phyloP scores from a whole-genome alignment of 139 green algal species.

The Coelastrella sp. region DNA sequence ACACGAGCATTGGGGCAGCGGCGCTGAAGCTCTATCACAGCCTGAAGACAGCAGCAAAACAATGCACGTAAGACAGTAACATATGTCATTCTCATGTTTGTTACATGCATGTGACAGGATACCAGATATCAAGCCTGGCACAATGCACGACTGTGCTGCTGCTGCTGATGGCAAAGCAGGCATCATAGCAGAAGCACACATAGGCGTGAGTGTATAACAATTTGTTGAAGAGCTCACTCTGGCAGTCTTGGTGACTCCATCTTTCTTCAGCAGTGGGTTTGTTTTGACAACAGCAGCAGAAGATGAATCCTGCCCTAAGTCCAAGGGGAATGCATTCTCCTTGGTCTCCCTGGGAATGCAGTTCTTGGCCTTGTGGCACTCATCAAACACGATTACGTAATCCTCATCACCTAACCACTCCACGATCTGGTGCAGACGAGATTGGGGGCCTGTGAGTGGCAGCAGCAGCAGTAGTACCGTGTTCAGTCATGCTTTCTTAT shows the following conservation, averaged over 20 bases:
- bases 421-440: constrained; percentile 75
- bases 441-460: constrained; percentile 50
- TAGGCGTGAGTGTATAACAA: neutral
- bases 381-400: constrained; percentile 73
- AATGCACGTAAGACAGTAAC: neutral
- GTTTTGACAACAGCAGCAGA: neutral
- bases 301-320: neutral
- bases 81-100: too few species aligned
- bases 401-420: constrained; percentile 68
- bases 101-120: too few species aligned
- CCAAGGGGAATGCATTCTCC: constrained; percentile 20
- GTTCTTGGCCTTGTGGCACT: constrained; percentile 63
- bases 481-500: too few species aligned
- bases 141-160: too few species aligned
- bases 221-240: neutral
- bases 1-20: constrained; percentile 62
- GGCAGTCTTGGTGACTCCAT: neutral
- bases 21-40: constrained; percentile 63
- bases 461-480: neutral
- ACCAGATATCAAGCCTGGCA: too few species aligned
- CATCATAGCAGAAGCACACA: neutral
- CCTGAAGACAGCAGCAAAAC: constrained; percentile 17
- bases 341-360: constrained; percentile 54
- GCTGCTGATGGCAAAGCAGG: neutral
- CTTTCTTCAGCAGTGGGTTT: neutral